Base-by-base conservation (phyloP, 2,329 filamentous ascomycete species). In the Fulvia fulva region DNA sequence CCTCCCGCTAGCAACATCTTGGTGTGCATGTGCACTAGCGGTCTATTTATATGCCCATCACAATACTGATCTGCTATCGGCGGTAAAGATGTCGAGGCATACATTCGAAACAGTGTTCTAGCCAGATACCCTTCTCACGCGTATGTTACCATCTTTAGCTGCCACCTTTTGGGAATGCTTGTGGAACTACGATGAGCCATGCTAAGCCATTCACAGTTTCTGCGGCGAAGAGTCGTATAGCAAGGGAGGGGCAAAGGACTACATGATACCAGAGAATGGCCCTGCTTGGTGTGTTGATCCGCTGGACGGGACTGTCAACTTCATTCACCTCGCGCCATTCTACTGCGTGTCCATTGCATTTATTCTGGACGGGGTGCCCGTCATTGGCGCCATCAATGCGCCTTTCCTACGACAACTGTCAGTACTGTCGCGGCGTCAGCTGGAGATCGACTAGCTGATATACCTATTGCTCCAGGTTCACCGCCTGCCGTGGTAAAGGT, bases 301-400 rank as follows among this genome's bases (percentile, higher is more conserved):
- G 9, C 80, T 91, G 26, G 88, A 91, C 68, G 88, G 87, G 45
- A 91, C 89, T 2, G 87, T 91, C 59, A 91, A 91, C 77, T 91
- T 88, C 75, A 89, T 88, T 28, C 89, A 91, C 71, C 80, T 90
- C 5, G 90, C 90, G 69, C 87, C 87, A 58, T 90, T 90, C 85
- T 91, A 89, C 75, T 91, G 89, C 72, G 86, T 91, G 45, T 89
- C 86, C 34, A 90, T 91, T 67, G 88, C 81, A 51, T 86, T 91
- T 67, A 77, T 87, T 23, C 68, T 89, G 55, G 73, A 81, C 19
- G 78, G 81, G 6, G 73, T 77, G 26, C 86, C 89, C 2, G 73
- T 86, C 1, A 82, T 91, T 52, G 89, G 89, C 21, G 82, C 90
- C 47, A 86, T 91, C 67, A 84, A 88, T 66, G 87, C 88, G 0